These are phyloP conservation scores for Ophiorrhiza pumila DNA, from an alignment of 257 asterid genomes.

Conservation along the genomic window DNA sequence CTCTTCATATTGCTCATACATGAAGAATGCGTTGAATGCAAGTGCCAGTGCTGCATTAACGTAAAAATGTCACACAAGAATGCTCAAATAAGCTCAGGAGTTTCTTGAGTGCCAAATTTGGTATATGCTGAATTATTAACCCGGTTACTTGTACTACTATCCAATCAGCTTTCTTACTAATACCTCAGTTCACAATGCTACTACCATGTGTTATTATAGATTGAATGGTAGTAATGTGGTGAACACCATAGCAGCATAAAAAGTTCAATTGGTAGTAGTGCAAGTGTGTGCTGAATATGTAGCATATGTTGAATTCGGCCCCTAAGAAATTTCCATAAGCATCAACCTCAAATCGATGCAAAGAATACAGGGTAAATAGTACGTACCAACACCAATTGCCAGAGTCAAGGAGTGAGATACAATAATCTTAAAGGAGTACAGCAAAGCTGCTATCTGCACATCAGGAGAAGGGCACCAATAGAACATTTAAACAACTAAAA, in stretches of 20 bases:
- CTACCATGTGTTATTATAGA: not conserved
- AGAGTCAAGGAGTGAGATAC: slow-evolving; percentile 45
- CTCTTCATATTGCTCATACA: slow-evolving; percentile 85
- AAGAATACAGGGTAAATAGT: slow-evolving; percentile 6
- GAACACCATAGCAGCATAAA: too few species aligned
- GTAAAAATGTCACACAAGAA: slow-evolving; percentile 12
- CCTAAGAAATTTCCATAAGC: not conserved
- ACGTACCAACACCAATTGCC: slow-evolving; percentile 68
- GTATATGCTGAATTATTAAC: not conserved
- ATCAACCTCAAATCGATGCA: slow-evolving; percentile 3
- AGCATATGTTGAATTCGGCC: not conserved
- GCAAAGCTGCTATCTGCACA: slow-evolving; percentile 53
- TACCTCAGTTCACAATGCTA: not conserved
- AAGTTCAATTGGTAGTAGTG: not conserved
- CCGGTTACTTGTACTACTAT: not conserved
- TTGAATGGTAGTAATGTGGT: too few species aligned
- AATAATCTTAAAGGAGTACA: slow-evolving; percentile 58
- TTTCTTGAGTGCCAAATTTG: not conserved
- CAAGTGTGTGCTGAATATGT: not conserved
- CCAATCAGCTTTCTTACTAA: not conserved
- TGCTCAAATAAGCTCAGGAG: slow-evolving; percentile 1
- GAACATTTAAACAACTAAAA: not conserved
- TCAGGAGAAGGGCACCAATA: not conserved
- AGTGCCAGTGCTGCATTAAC: slow-evolving; percentile 59
- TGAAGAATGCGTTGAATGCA: slow-evolving; percentile 60